phyloP scores from a whole-genome alignment of 73 alveolate species.

The Tetrahymena elliotti region DNA sequence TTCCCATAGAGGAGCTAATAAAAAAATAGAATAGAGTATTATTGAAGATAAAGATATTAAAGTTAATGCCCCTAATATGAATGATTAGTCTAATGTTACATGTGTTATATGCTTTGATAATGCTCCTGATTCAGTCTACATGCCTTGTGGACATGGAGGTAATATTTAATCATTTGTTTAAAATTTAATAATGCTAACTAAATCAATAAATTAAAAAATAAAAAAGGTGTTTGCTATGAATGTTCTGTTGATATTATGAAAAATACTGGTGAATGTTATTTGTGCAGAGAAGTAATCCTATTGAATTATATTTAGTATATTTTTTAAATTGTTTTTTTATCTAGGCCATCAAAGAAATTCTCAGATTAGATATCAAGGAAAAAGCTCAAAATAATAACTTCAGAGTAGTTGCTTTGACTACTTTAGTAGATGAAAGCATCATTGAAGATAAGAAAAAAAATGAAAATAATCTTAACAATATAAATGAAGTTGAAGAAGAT shows the following conservation, averaged over 20 bases:
- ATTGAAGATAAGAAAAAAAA: not conserved
- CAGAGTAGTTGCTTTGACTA: not conserved
- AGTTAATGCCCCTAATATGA: not conserved
- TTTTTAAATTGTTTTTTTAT: not conserved
- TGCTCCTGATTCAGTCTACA: not conserved
- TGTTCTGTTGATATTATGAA: not conserved
- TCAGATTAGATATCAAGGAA: not conserved
- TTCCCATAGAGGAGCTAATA: not conserved
- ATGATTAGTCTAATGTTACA: not conserved
- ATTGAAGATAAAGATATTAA: not conserved
- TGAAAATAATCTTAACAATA: not conserved
- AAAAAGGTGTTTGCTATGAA: not conserved
- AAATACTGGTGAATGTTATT: not conserved
- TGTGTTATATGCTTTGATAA: not conserved
- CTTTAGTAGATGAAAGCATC: not conserved
- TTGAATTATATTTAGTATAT: not conserved
- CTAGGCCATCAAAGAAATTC: not conserved
- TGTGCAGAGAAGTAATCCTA: not conserved
- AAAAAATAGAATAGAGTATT: not conserved
- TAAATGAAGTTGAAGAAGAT: not conserved
- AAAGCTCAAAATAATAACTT: not conserved
- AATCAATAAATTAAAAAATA: not conserved
- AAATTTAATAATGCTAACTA: not conserved
- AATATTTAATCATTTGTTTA: no score
- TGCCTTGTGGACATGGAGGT: constrained; percentile 1